Conservation (phyloP, 1,284 basidiomycete species). For the Prillingera fragicola region DNA sequence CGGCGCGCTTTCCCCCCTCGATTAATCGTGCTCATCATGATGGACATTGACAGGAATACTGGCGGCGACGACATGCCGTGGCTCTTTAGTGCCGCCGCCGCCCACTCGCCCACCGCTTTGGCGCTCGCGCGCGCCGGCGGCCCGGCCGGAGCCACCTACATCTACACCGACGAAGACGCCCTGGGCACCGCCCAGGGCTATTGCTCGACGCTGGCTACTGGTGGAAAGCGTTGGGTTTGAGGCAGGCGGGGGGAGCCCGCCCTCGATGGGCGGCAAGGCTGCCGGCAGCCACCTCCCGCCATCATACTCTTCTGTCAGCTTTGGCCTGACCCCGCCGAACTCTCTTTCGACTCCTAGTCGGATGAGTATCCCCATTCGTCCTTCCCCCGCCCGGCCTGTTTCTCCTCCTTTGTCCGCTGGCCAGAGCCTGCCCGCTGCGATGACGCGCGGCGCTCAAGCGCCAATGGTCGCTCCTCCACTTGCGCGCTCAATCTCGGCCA, state of each 20-base stretch:
- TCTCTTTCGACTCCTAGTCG: neutral
- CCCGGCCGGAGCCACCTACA: slow-evolving; percentile 36
- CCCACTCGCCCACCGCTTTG: slow-evolving; percentile 26
- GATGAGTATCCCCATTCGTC: slow-evolving; percentile 1
- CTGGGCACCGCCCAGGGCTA: slow-evolving; percentile 16
- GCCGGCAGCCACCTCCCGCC: slow-evolving; percentile 7
- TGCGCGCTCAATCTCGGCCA: neutral
- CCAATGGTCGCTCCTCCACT: too few species aligned
- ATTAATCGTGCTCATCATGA: too few species aligned
- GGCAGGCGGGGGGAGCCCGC: slow-evolving; percentile 48
- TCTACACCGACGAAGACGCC: slow-evolving; percentile 35
- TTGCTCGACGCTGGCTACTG: slow-evolving; percentile 38
- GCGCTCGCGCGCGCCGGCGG: slow-evolving; percentile 45
- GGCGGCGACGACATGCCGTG: slow-evolving; percentile 7
- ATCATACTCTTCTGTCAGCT: neutral
- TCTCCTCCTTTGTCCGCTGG: slow-evolving; percentile 2
- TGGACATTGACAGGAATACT: too few species aligned
- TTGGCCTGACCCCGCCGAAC: slow-evolving; percentile 4
- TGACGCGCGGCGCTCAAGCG: too few species aligned
- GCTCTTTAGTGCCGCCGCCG: slow-evolving; percentile 23
- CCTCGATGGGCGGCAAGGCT: slow-evolving; percentile 3
- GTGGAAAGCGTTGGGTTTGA: slow-evolving; percentile 49
- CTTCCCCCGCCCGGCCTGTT: neutral
- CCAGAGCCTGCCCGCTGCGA: too few species aligned
- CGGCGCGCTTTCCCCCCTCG: too few species aligned